Percentiles rank a stretch among this genome's conserved stretches.
Conservation (phyloP, 2,329 filamentous ascomycete genomes). For the Penicillium sp. region DNA sequence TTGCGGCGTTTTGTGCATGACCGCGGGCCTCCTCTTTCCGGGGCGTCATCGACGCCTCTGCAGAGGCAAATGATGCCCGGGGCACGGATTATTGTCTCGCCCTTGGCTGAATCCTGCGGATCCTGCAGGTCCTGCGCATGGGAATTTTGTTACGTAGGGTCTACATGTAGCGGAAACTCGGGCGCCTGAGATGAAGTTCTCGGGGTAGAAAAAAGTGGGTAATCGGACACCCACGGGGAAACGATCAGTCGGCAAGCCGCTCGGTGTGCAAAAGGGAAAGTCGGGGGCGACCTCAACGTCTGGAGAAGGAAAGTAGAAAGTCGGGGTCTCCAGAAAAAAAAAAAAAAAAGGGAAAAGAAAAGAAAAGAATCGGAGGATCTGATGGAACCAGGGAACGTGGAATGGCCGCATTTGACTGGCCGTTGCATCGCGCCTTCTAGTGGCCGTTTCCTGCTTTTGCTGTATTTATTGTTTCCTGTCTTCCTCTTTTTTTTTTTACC, state of each 20-base stretch:
- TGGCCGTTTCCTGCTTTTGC: constrained; percentile 6
- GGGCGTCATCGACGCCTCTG: constrained; percentile 1
- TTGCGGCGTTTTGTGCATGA: constrained; percentile 15
- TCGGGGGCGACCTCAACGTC: constrained; percentile 4
- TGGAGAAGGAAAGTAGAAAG: constrained; percentile 7
- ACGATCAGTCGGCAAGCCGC: constrained; percentile 22
- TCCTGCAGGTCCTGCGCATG: background rate
- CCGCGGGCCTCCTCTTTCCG: constrained; percentile 10
- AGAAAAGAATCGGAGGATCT: background rate
- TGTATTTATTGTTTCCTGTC: constrained; percentile 15
- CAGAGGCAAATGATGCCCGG: background rate
- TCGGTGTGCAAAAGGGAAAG: constrained; percentile 7
- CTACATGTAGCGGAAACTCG: background rate
- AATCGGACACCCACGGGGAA: constrained; percentile 13
- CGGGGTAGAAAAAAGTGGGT: constrained; percentile 13
- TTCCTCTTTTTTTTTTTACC: constrained; percentile 3
- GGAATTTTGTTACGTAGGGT: background rate
- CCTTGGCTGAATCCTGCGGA: background rate
- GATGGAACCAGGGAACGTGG: constrained; percentile 10
- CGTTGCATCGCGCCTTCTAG: constrained; percentile 17
- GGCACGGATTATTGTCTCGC: background rate
- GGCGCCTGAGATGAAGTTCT: constrained; percentile 3
- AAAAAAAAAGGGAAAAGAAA: background rate
- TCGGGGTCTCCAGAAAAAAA: background rate
- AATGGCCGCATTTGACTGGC: background rate